Base-by-base conservation (phyloP, 1,284 basidiomycete species). In the Spongiforma sp. region DNA sequence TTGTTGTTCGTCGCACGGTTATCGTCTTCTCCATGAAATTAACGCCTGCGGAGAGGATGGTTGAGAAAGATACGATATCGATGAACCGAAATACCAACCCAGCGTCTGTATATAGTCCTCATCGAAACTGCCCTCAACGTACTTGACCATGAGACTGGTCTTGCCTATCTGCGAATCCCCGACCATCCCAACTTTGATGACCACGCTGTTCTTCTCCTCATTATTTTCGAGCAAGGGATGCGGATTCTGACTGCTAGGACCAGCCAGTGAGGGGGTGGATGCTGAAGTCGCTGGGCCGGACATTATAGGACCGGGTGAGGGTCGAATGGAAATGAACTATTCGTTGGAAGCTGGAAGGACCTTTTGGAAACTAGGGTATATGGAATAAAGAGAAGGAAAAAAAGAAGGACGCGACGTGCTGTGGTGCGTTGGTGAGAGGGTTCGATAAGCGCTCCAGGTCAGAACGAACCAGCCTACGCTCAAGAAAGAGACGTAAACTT, bases 21-120 rank as follows among this genome's bases (percentile, higher is more conserved):
- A 99, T 98, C 41, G 95, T 96, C 84, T 98, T 98, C 84, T 98
- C 96, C 96, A 99, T 98, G 79, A 98, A 98, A 81, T 98, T 98
- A 82, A 98, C 96, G 82, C 96, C 93, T 94, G 59, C 34, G 24
- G 26, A 30, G 34, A 43, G 19, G 34, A 19, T 17, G 33, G 33
- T 58, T 75, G 60, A 77, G 68, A 32, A 39, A 62, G 3, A 37
- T 50, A 56, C 14, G 62, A 37, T 4, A 1, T 2, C 1, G 62
- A 34, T 60, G 56, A 56, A 59, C 21, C 26, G 26, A 8, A n/a
- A 30, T 30, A 81, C 88, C 62, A 72, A 92, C 92, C 95, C 80
- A 98, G 89, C 81, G 96, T 98, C 86, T 99, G 97, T 78, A 99
- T 98, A 81, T 99, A 99, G 81, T 99, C 96, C 83, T 98, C 96